Evolutionary conservation across 139 green algal genomes (phyloP).

Genomic region (Auxenochlorella pyrenoidosa): DNA sequence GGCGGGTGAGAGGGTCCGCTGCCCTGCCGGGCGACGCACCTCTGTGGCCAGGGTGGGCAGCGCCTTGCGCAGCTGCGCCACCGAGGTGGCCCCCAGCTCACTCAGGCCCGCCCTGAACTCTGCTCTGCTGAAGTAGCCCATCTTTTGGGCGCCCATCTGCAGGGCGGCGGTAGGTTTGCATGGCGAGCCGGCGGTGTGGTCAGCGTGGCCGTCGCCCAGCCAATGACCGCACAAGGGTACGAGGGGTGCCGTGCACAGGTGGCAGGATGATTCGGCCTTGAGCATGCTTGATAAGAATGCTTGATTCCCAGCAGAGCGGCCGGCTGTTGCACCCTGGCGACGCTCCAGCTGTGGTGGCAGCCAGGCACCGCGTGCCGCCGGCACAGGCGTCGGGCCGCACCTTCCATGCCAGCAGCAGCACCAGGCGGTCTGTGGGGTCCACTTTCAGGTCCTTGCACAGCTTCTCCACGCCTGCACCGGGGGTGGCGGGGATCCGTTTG

Average conservation of each 20-base stretch:
- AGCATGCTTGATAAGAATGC: too few relatives aligned
- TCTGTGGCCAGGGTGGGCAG: constrained; percentile 42
- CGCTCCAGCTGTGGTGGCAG: too few relatives aligned
- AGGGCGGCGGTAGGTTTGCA: too few relatives aligned
- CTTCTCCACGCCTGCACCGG: constrained; percentile 58
- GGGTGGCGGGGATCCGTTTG: background rate
- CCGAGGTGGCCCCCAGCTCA: constrained; percentile 34
- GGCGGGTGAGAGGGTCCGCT: too few relatives aligned
- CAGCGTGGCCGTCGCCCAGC: too few relatives aligned
- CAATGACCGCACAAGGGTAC: too few relatives aligned
- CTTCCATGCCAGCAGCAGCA: constrained; percentile 69
- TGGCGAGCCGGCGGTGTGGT: too few relatives aligned
- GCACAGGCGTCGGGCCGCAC: constrained; percentile 6
- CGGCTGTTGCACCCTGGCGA: too few relatives aligned
- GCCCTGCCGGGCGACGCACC: too few relatives aligned
- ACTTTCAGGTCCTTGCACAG: constrained; percentile 68
- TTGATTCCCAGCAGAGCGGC: too few relatives aligned
- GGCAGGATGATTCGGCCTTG: too few relatives aligned
- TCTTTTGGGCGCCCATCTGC: constrained; percentile 60
- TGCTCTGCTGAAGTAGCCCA: constrained; percentile 65
- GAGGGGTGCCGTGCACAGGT: too few relatives aligned
- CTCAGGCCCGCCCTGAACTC: constrained; percentile 44
- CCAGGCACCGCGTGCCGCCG: background rate
- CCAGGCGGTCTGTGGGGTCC: constrained; percentile 56
- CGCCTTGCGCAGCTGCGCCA: constrained; percentile 47